Conservation (phyloP, 2,329 filamentous ascomycete genomes). For the Hypoxylon sp. region DNA sequence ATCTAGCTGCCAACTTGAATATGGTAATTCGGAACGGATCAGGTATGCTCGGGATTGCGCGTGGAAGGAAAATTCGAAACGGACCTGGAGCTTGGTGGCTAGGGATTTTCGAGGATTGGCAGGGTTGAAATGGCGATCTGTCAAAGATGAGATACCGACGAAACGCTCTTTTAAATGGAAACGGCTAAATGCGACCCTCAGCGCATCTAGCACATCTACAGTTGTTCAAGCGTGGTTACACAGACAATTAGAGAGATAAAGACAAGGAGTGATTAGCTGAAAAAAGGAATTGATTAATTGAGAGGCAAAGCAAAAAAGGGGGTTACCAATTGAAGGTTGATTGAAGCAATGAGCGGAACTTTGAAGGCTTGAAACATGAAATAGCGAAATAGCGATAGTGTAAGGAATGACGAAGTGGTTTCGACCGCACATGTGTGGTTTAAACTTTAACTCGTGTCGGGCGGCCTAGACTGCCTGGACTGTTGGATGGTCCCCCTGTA, state of each 20-base stretch:
- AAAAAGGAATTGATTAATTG: constrained; percentile 4
- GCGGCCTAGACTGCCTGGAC: constrained; percentile 12
- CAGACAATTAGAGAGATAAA: constrained; percentile 10
- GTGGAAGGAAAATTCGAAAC: constrained; percentile 28
- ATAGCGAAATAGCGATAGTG: constrained; percentile 26
- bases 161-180: constrained; percentile 31
- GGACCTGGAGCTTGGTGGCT: constrained; percentile 17
- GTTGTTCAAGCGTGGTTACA: constrained; percentile 16
- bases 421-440: constrained; percentile 34
- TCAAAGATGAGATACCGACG: constrained; percentile 37
- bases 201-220: constrained; percentile 39
- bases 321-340: constrained; percentile 6
- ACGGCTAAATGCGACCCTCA: constrained; percentile 45
- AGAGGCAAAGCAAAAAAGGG: constrained; percentile 3
- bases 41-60: constrained; percentile 18
- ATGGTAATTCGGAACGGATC: constrained; percentile 5
- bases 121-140: constrained; percentile 42
- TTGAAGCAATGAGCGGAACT: constrained; percentile 8
- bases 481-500: constrained; percentile 11
- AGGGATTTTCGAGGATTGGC: constrained; percentile 21
- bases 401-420: constrained; percentile 43
- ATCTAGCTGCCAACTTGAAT: constrained; percentile 13
- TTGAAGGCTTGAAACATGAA: constrained; percentile 25
- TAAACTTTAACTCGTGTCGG: constrained; percentile 34
- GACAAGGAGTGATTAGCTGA: constrained; percentile 4